Conservation (phyloP, 192 early-diverging fungal genomes). For the Geranomyces variabilis region DNA sequence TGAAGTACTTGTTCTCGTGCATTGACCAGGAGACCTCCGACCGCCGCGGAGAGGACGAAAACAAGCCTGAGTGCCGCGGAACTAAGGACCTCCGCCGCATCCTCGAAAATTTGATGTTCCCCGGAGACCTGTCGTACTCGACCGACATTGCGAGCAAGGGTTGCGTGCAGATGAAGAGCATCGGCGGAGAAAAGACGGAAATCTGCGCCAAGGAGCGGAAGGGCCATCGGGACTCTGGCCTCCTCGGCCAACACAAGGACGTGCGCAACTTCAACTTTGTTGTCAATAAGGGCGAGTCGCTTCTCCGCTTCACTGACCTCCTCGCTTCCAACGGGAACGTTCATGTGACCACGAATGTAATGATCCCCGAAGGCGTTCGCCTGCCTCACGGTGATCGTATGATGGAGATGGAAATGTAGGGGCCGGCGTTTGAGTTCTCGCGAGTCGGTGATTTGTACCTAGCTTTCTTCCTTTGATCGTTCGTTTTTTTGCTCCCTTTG, state of each 20-base stretch:
- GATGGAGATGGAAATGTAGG: no score
- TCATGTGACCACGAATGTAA: constrained; percentile 40
- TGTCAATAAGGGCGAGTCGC: constrained; percentile 39
- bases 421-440: no score
- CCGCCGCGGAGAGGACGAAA: no score
- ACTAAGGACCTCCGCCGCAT: constrained; percentile 42
- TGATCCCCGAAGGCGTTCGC: constrained; percentile 38
- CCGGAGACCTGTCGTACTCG: constrained; percentile 38
- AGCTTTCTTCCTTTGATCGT: no score
- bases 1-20: constrained; percentile 42
- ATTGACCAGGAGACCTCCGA: no score
- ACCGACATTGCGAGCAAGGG: constrained; percentile 40
- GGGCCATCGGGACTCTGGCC: not conserved
- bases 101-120: constrained; percentile 34
- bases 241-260: constrained; percentile 7
- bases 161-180: not conserved
- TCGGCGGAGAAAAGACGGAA: not conserved
- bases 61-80: no score
- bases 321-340: constrained; percentile 40
- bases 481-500: no score
- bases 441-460: no score
- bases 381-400: constrained; percentile 34
- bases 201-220: constrained; percentile 11
- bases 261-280: constrained; percentile 35
- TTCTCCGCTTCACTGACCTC: constrained; percentile 17